Percentiles rank a stretch among this genome's conserved stretches.
These are phyloP conservation scores for Eimeria praecox DNA, from an alignment of 169 alveolate species.

Conservation along the genomic window DNA sequence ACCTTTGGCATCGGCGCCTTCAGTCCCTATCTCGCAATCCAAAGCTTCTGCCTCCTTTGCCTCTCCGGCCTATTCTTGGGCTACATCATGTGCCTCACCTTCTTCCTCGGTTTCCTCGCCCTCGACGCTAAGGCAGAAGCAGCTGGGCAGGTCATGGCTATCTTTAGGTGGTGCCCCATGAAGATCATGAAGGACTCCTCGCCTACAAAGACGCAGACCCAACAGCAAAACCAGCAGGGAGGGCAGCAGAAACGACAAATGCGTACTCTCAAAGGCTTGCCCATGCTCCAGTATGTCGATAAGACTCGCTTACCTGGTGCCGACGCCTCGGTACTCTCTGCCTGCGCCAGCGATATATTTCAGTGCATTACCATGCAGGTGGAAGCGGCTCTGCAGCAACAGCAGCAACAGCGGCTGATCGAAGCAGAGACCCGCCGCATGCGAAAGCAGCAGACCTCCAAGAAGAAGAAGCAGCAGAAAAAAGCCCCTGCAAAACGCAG, in stretches of 20 bases:
- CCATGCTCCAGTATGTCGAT: slow-evolving; percentile 67
- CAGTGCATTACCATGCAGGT: slow-evolving; percentile 76
- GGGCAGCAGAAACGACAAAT: not conserved
- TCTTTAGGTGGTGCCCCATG: slow-evolving; percentile 51
- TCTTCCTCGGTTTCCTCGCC: slow-evolving; percentile 87
- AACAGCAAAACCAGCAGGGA: not conserved
- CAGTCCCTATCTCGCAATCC: slow-evolving; percentile 89
- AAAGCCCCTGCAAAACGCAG: slow-evolving; percentile 25
- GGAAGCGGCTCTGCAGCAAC: slow-evolving; percentile 60
- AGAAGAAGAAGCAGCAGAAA: slow-evolving; percentile 23
- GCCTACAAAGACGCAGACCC: not conserved
- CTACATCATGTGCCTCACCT: slow-evolving; percentile 88
- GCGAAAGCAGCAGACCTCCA: slow-evolving; percentile 47
- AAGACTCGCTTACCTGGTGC: slow-evolving; percentile 48
- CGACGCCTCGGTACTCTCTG: slow-evolving; percentile 69
- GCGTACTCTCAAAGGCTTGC: slow-evolving; percentile 49
- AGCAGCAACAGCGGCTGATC: slow-evolving; percentile 54
- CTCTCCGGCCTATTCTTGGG: slow-evolving; percentile 89
- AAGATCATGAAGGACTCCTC: slow-evolving; percentile 49
- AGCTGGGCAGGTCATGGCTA: slow-evolving; percentile 21
- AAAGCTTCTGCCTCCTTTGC: slow-evolving; percentile 88
- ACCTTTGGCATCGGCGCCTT: slow-evolving; percentile 91
- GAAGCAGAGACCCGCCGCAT: slow-evolving; percentile 75
- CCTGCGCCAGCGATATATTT: slow-evolving; percentile 73
- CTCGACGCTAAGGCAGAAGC: slow-evolving; percentile 88